Evolutionary conservation across 2,329 filamentous ascomycete genomes (phyloP).

Genomic region (Nigrospora osmanthi): DNA sequence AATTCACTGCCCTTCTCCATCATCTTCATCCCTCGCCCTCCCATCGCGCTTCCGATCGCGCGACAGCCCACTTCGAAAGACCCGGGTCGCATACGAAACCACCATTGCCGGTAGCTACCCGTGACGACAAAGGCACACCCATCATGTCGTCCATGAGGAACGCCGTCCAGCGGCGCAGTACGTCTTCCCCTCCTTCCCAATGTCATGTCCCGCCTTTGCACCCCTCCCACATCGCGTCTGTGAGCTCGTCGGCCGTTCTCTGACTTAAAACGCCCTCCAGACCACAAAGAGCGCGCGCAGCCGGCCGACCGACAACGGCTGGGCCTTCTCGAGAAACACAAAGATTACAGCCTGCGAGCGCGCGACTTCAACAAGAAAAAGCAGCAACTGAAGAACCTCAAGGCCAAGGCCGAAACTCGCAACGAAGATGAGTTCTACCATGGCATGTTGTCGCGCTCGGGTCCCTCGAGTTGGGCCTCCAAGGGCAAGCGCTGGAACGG

Average conservation of each 20-base stretch:
- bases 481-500: constrained; percentile 45
- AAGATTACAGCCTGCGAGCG: constrained; percentile 63
- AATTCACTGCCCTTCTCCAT: no score
- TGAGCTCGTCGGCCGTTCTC: no score
- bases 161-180: constrained; percentile 1
- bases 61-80: no score
- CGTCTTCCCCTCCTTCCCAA: no score
- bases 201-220: background rate
- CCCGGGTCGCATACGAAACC: no score
- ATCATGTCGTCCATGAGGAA: constrained; percentile 1
- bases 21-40: no score
- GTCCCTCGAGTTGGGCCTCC: constrained; percentile 41
- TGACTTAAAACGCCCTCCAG: no score
- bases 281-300: constrained; percentile 82
- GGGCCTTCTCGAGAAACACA: constrained; percentile 93
- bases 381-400: constrained; percentile 47
- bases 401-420: constrained; percentile 53
- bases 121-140: background rate
- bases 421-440: constrained; percentile 71
- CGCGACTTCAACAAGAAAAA: constrained; percentile 62
- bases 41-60: no score
- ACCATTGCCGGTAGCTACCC: no score
- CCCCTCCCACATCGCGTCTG: background rate
- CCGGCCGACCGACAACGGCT: constrained; percentile 75
- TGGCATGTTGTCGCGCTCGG: constrained; percentile 57